Evolutionary conservation across 2,329 filamentous ascomycete species (phyloP).

Genomic region (Colletotrichum destructivum): DNA sequence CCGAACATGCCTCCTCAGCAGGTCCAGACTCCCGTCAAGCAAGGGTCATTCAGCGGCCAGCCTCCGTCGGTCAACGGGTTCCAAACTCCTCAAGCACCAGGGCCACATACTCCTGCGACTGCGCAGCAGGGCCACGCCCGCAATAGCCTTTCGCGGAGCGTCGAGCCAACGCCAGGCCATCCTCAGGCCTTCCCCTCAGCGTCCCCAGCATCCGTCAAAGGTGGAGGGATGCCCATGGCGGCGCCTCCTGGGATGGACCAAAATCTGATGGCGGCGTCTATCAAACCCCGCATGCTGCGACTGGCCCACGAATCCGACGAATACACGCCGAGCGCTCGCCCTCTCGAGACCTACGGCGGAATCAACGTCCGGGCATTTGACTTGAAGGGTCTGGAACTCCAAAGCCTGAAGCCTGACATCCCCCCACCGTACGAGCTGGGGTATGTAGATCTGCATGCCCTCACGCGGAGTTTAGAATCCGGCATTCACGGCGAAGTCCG

Average conservation of each 20-base stretch:
- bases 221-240: conserved; percentile 59
- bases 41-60: conserved; percentile 64
- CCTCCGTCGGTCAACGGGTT: conserved; percentile 64
- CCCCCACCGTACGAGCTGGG: conserved; percentile 85
- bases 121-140: conserved; percentile 61
- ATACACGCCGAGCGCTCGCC: conserved; percentile 69
- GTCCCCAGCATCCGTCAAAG: conserved; percentile 61
- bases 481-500: conserved; percentile 93
- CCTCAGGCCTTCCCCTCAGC: conserved; percentile 60
- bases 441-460: conserved; percentile 88
- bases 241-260: conserved; percentile 45
- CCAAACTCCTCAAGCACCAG: conserved; percentile 58
- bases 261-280: conserved; percentile 37
- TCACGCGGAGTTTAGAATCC: conserved; percentile 91
- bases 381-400: conserved; percentile 77
- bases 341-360: conserved; percentile 77
- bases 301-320: conserved; percentile 64
- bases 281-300: conserved; percentile 54
- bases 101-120: conserved; percentile 62
- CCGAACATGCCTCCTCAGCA: conserved; percentile 49
- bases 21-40: conserved; percentile 60
- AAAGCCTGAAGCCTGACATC: conserved; percentile 79
- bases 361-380: conserved; percentile 77
- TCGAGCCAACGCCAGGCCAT: conserved; percentile 60
- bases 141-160: conserved; percentile 67